phyloP scores from a whole-genome alignment of 306 rosid species.

The Sindora glabra region DNA sequence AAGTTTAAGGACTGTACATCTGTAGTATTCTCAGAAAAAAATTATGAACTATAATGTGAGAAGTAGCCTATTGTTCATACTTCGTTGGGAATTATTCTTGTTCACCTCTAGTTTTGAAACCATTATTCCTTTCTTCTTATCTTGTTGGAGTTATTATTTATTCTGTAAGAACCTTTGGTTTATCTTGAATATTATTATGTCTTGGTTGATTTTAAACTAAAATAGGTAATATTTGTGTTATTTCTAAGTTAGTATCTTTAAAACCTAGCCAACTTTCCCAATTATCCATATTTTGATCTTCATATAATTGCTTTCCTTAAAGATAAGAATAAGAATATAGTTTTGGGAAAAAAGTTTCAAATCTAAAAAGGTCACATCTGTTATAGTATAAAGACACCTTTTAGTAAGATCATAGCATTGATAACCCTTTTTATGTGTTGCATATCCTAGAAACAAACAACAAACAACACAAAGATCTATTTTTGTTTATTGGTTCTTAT shows the following conservation, averaged over 20 bases:
- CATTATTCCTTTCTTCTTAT: no score
- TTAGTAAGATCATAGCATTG: neutral
- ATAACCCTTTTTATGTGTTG: neutral
- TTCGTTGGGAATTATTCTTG: neutral
- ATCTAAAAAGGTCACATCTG: neutral
- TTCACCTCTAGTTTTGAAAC: no score
- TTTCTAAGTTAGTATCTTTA: no score
- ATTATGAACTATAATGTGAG: neutral
- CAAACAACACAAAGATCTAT: neutral
- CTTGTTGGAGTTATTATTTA: no score
- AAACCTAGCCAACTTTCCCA: neutral
- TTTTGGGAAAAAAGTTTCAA: neutral
- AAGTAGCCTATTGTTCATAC: no score
- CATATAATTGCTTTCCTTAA: constrained; percentile 1
- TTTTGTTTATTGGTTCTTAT: constrained; percentile 6
- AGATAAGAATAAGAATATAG: neutral
- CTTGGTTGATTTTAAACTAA: no score
- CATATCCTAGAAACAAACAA: neutral
- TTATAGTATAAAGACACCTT: neutral
- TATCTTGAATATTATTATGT: no score
- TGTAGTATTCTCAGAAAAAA: neutral
- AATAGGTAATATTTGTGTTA: no score
- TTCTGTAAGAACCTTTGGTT: no score
- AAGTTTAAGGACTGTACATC: neutral
- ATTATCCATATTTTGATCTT: constrained; percentile 5